These are phyloP conservation scores for Megacollybia marginata DNA, from an alignment of 768 basidiomycete genomes.

Conservation along the genomic window DNA sequence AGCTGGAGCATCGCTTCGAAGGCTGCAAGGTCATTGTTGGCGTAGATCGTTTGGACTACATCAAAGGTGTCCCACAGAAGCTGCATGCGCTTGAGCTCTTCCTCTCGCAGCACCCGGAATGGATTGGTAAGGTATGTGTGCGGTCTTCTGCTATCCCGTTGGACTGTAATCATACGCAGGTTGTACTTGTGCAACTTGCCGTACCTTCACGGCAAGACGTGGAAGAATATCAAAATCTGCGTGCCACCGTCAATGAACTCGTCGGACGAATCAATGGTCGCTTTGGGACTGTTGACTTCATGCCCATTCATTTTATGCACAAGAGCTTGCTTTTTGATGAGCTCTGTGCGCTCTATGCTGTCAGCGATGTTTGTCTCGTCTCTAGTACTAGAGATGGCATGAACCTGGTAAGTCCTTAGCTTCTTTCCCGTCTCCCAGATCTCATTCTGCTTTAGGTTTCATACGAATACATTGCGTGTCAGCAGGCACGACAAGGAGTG, in stretches of 20 bases:
- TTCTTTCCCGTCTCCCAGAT: not conserved
- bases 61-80: conserved; percentile 99
- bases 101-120: conserved; percentile 95
- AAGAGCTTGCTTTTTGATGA: conserved; percentile 91
- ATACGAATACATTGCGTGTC: conserved; percentile 97
- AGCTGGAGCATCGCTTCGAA: conserved; percentile 84
- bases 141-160: not conserved
- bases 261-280: conserved; percentile 98
- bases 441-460: conserved; percentile 61
- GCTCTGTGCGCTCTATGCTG: conserved; percentile 93
- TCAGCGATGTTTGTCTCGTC: conserved; percentile 94
- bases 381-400: conserved; percentile 96
- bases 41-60: conserved; percentile 97
- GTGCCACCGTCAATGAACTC: conserved; percentile 93
- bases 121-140: conserved; percentile 83
- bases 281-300: conserved; percentile 98
- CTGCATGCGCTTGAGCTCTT: conserved; percentile 94
- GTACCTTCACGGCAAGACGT: conserved; percentile 98
- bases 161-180: conserved; percentile 31
- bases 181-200: conserved; percentile 93
- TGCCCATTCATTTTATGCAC: conserved; percentile 99
- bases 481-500: conserved; percentile 86
- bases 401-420: conserved; percentile 68
- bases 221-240: conserved; percentile 97
- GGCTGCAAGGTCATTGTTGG: conserved; percentile 98